Evolutionary conservation across 129 eudicot genomes (phyloP), one percentile per base, ranked within the genome.

Genomic region (Artemisia argyi): DNA sequence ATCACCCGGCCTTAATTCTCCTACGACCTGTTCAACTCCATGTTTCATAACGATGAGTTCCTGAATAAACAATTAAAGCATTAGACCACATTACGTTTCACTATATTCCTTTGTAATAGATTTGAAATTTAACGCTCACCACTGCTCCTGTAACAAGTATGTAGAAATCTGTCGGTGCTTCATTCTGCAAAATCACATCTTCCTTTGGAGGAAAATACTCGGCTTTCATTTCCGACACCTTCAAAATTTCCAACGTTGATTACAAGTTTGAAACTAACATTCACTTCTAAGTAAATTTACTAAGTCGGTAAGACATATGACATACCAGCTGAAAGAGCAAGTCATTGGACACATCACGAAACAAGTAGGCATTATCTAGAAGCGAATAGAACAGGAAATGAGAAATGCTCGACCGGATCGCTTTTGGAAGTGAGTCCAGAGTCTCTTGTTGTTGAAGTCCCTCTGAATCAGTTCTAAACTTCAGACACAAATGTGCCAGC

Each of bases 201-300:
- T 90, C 97, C 78, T 76, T 85, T 7, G 97, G 97, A 30, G 94
- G 94, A 72, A 90, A 90, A 76, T 90, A 90, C 75, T 90, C 95
- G 7, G 87, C 84, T 81, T 85, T 90, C 97, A 90, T 90, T 85
- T 87, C 94, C 24, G 95, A 77, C 51, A 85, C 97, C 94, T 87
- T 68, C 57, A 68, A 73, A 39, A 16, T 39, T 11, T 44, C 20
- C 18, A 47, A 6, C 3, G 0, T 20, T 20, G 39, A 5, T 61
- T 53, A 51, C 22, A 49, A 51, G 10, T 14, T 32, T 32, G 16
- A 48, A 60, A 30, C 59, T 1, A 53, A 57, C 15, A 16, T 47
- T 51, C 4, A 24, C 6, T 19, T n/a, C n/a, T 61, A 61, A 18
- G 16, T 39, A 20, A 5, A 69, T 50, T 32, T 60, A 61, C n/a